Conservation (phyloP, 2,329 filamentous ascomycete species). For the Aplosporella prunicola region DNA sequence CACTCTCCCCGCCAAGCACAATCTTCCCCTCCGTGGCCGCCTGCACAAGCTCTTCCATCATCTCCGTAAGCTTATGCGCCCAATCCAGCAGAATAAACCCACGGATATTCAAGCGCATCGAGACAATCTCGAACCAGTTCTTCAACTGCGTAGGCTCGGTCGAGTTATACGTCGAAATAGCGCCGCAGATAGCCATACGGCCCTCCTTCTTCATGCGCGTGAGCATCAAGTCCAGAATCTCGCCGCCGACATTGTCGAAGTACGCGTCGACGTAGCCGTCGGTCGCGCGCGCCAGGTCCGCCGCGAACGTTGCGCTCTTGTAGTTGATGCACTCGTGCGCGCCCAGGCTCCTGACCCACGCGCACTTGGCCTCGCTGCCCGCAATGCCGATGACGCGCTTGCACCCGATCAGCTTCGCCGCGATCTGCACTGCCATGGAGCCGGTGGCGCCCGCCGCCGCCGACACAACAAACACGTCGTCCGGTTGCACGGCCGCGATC, state of each 20-base stretch:
- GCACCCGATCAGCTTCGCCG: slow-evolving; percentile 34
- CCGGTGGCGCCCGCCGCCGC: slow-evolving; percentile 72
- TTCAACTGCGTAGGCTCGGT: slow-evolving; percentile 12
- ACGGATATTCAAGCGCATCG: slow-evolving; percentile 34
- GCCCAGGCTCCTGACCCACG: slow-evolving; percentile 38
- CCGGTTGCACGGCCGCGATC: slow-evolving; percentile 56
- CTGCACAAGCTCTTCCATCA: slow-evolving; percentile 14
- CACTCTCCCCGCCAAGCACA: slow-evolving; percentile 33
- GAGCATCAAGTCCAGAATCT: slow-evolving; percentile 39
- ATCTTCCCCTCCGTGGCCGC: slow-evolving; percentile 38
- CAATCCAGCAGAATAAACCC: slow-evolving; percentile 64
- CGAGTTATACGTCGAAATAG: slow-evolving; percentile 35
- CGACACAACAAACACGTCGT: slow-evolving; percentile 67
- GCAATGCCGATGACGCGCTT: slow-evolving; percentile 44
- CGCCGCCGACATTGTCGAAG: slow-evolving; percentile 43
- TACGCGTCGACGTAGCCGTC: slow-evolving; percentile 42
- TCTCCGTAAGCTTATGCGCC: neutral
- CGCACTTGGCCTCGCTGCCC: slow-evolving; percentile 43
- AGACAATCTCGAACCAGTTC: slow-evolving; percentile 36
- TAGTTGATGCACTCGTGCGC: slow-evolving; percentile 49
- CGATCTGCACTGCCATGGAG: slow-evolving; percentile 56
- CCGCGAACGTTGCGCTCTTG: slow-evolving; percentile 37
- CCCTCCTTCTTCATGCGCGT: slow-evolving; percentile 32
- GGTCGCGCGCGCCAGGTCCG: slow-evolving; percentile 39
- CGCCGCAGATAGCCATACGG: slow-evolving; percentile 35